These are phyloP conservation scores for Penicillium glabrum DNA, from an alignment of 2,329 filamentous ascomycete species.

Conservation along the genomic window DNA sequence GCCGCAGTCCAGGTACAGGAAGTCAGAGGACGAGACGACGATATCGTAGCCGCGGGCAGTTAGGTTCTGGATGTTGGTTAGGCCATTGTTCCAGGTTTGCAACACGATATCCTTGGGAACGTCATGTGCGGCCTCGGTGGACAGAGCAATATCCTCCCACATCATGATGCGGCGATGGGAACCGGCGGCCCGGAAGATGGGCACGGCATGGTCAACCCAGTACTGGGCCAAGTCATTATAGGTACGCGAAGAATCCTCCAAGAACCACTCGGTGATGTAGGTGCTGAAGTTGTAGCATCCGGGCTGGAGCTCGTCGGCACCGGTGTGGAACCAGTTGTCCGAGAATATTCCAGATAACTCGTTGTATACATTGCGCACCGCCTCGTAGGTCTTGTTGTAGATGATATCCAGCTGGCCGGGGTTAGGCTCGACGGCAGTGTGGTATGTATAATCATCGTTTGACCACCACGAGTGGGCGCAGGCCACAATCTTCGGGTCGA, in stretches of 20 bases:
- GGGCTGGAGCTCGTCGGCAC: slow-evolving; percentile 56
- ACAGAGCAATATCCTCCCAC: slow-evolving; percentile 57
- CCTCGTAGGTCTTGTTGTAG: slow-evolving; percentile 56
- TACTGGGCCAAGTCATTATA: slow-evolving; percentile 55
- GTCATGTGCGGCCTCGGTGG: slow-evolving; percentile 45
- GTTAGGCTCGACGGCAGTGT: slow-evolving; percentile 58
- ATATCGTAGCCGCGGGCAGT: slow-evolving; percentile 54
- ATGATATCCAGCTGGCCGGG: slow-evolving; percentile 58
- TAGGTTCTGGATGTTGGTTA: slow-evolving; percentile 53
- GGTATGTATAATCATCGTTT: slow-evolving; percentile 55
- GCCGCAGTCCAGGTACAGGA: slow-evolving; percentile 59
- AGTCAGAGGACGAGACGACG: slow-evolving; percentile 57
- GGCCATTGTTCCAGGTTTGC: slow-evolving; percentile 57
- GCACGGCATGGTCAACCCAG: slow-evolving; percentile 55
- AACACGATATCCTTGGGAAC: slow-evolving; percentile 55
- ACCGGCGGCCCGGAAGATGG: slow-evolving; percentile 48
- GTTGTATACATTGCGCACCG: slow-evolving; percentile 55
- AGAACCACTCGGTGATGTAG: slow-evolving; percentile 52
- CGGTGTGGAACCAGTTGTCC: slow-evolving; percentile 57
- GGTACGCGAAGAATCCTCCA: slow-evolving; percentile 49
- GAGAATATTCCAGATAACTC: slow-evolving; percentile 53
- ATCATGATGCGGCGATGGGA: slow-evolving; percentile 55
- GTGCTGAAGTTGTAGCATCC: slow-evolving; percentile 60
- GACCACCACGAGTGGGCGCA: slow-evolving; percentile 62
- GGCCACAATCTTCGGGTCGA: slow-evolving; percentile 57